These are phyloP conservation scores for Podospora australis DNA, from an alignment of 495 filamentous ascomycete genomes.

Conservation along the genomic window DNA sequence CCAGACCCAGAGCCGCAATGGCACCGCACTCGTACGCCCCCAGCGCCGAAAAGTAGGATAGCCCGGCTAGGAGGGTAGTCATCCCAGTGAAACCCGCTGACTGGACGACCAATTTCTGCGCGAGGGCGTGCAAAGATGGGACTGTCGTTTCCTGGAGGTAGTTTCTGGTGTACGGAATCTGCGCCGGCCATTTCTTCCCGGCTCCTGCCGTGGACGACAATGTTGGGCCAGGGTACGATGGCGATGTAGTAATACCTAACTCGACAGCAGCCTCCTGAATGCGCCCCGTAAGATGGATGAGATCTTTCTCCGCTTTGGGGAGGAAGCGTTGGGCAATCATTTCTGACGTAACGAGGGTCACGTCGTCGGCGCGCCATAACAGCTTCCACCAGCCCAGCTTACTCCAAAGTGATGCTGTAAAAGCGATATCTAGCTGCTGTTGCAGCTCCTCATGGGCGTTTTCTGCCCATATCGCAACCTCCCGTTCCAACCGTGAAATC, in stretches of 20 bases:
- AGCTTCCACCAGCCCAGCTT: slow-evolving; percentile 90
- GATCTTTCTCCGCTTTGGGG: slow-evolving; percentile 60
- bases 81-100: slow-evolving; percentile 61
- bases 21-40: slow-evolving; percentile 69
- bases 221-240: neutral
- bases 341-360: slow-evolving; percentile 70
- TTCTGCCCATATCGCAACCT: slow-evolving; percentile 67
- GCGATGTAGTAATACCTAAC: neutral
- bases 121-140: slow-evolving; percentile 69
- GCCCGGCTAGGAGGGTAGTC: slow-evolving; percentile 55
- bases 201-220: slow-evolving; percentile 1
- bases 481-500: slow-evolving; percentile 45
- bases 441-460: slow-evolving; percentile 76
- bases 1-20: slow-evolving; percentile 70
- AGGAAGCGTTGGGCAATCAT: slow-evolving; percentile 72
- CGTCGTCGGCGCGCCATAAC: slow-evolving; percentile 89
- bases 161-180: slow-evolving; percentile 53
- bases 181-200: slow-evolving; percentile 30
- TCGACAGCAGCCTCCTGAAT: slow-evolving; percentile 54
- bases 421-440: slow-evolving; percentile 65
- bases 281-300: slow-evolving; percentile 75
- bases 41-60: slow-evolving; percentile 58
- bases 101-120: slow-evolving; percentile 70
- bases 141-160: slow-evolving; percentile 58
- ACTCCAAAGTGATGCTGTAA: slow-evolving; percentile 62